Base-by-base conservation (phyloP, 768 basidiomycete genomes). In the Amanita muscaria region DNA sequence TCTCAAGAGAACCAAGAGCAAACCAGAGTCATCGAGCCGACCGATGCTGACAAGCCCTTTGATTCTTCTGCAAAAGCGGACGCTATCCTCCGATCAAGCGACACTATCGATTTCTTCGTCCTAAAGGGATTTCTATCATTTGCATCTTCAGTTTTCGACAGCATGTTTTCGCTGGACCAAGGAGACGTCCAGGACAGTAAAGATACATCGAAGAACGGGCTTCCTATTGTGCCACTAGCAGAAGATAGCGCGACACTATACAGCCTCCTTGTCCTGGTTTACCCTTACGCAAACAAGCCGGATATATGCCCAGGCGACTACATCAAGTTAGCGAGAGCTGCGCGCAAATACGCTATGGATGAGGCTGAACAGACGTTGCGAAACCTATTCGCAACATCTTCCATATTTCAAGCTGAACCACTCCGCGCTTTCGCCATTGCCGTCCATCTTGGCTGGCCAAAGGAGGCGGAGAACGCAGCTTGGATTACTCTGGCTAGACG, bases 301-400 rank as follows among this genome's bases (percentile, higher is more conserved):
- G n/a, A 6, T 11, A 8, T 7, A 8, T n/a, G 15, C 12, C 12
- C 39, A 9, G 46, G 14, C 2, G 19, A 22, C 12, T 58, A 64
- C 44, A 54, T 59, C 57, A 49, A 49, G 12, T 52, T 61, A 3
- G 29, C 56, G 18, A 56, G 56, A 33, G 59, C 58, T 0, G 59
- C 62, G 2, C 41, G 53, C 12, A 66, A 64, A 30, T 56, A 66
- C 11, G 52, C 42, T 18, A 59, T 63, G 56, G 61, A 61, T 32
- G 52, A 53, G 14, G 53, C 59, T 18, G 55, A 57, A 27, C 25
- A 19, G 19, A 56, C 56, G 42, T 30, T 66, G 48, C 55, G 62
- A 51, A 58, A 53, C 47, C 54, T 56, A 54, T 63, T 62, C 42
- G 54, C 54, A 7, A 52, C 56, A 40, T 18, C 5, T 12, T 7